phyloP scores from a whole-genome alignment of 352 stramenopile genomes.

The Pythium phragmitis region DNA sequence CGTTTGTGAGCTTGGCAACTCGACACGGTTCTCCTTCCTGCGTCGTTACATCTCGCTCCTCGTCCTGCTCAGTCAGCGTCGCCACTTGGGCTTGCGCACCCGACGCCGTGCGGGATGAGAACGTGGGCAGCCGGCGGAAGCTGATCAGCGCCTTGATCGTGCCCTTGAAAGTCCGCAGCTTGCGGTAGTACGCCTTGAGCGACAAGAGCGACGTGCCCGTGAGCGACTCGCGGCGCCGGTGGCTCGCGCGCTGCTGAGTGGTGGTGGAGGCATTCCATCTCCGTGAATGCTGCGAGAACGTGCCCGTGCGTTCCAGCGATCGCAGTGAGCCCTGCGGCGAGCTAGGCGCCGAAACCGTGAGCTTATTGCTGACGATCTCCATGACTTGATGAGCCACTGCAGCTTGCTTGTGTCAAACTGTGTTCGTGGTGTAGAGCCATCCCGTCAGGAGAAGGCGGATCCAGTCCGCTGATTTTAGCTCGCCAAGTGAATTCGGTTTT shows the following conservation, averaged over 20 bases:
- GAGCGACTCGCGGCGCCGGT: constrained; percentile 20
- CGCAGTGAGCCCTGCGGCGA: constrained; percentile 8
- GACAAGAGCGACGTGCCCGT: constrained; percentile 49
- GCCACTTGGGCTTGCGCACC: neutral
- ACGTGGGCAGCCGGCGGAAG: constrained; percentile 34
- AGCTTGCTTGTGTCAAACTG: neutral
- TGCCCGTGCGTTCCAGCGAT: constrained; percentile 22
- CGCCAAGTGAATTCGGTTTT: neutral
- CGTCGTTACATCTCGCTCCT: neutral
- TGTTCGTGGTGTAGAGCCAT: neutral
- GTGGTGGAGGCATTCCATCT: constrained; percentile 32
- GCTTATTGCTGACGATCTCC: constrained; percentile 34
- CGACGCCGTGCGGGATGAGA: neutral
- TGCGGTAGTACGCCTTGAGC: constrained; percentile 65
- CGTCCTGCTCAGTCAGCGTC: neutral
- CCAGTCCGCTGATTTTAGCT: neutral
- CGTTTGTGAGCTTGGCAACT: constrained; percentile 43
- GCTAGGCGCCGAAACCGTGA: neutral
- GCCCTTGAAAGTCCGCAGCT: constrained; percentile 67
- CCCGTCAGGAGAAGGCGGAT: too few relatives aligned
- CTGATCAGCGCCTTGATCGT: constrained; percentile 68
- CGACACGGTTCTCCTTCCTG: neutral
- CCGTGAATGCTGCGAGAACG: constrained; percentile 8
- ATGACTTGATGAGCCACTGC: constrained; percentile 10
- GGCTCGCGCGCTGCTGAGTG: constrained; percentile 11